Evolutionary conservation across 2,329 filamentous ascomycete species (phyloP), one percentile per base, ranked within the genome.

Genomic region (Coniochaeta sp.): DNA sequence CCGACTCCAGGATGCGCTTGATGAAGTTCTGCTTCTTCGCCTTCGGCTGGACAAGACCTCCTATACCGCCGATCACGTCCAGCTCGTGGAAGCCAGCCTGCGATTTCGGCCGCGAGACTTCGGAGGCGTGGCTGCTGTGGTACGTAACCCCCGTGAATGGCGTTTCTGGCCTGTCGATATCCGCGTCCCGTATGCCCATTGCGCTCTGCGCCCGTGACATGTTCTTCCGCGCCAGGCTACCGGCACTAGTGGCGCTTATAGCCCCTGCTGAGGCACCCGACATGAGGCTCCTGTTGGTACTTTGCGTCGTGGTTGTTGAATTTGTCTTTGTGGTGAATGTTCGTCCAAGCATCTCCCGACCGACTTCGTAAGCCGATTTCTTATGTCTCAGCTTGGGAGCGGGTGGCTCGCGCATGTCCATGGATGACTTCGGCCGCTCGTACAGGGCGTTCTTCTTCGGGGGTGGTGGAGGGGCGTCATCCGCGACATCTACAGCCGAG

Each of bases 241-340:
- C 95, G 17, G 95, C 95, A 74, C 95, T 98, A 17, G 95, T 98
- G 57, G 92, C 90, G 72, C 93, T 98, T 74, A 97, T 91, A 14
- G 84, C 93, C 57, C 93, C 88, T 0, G 95, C 95, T 58, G 95
- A 98, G 58, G 85, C 82, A 3, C 93, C 95, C 72, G 93, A 98
- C 93, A 97, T 97, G 50, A 99, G 74, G 68, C 91, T 98, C 67
- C 89, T 86, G 66, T 88, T 87, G 17, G 91, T 97, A 71, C 86
- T 87, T 66, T 90, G 86, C 7, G 87, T 90, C 2, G 80, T 79
- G 30, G 79, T 85, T 1, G 93, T 96, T 3, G 86, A 86, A 68
- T 81, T 95, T 1, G 91, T 96, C 73, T 96, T 96, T 34, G 88
- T 96, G 3, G 93, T 97, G 65, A 89, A 90, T 0, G 91, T 95